Conservation (phyloP, 2,329 filamentous ascomycete genomes). For the Colletotrichum shisoi region DNA sequence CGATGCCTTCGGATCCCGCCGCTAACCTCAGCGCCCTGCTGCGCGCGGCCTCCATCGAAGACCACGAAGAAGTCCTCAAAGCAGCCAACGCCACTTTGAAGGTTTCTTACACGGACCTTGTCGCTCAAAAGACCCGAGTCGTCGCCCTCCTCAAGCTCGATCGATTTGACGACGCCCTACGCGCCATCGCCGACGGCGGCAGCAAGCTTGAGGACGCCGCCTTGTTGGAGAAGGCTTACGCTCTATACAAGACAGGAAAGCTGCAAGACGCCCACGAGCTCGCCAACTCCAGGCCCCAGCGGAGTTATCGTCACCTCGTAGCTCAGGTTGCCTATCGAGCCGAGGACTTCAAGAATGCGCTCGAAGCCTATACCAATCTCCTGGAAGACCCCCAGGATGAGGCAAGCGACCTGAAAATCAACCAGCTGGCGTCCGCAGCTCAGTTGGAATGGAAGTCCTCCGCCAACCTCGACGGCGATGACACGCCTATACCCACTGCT, state of each 20-base stretch:
- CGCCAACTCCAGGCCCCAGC: slow-evolving; percentile 49
- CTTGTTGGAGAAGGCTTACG: slow-evolving; percentile 76
- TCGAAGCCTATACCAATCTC: slow-evolving; percentile 69
- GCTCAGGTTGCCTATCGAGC: slow-evolving; percentile 77
- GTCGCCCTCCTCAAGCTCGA: slow-evolving; percentile 83
- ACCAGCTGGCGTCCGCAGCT: slow-evolving; percentile 73
- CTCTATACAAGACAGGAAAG: slow-evolving; percentile 80
- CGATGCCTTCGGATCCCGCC: slow-evolving; percentile 56
- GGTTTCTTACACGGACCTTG: slow-evolving; percentile 64
- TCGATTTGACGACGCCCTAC: slow-evolving; percentile 79
- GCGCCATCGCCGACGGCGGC: slow-evolving; percentile 70
- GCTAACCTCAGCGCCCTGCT: slow-evolving; percentile 63
- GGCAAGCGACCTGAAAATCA: slow-evolving; percentile 79
- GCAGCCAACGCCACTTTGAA: slow-evolving; percentile 69
- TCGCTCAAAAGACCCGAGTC: slow-evolving; percentile 73
- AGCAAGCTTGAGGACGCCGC: slow-evolving; percentile 68
- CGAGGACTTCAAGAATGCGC: slow-evolving; percentile 75
- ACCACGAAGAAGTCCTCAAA: slow-evolving; percentile 77
- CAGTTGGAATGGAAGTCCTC: slow-evolving; percentile 75
- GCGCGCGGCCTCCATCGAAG: slow-evolving; percentile 64
- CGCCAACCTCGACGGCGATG: slow-evolving; percentile 46
- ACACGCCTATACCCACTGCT: slow-evolving; percentile 54
- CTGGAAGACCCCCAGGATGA: slow-evolving; percentile 60
- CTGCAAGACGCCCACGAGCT: slow-evolving; percentile 66
- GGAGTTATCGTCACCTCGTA: slow-evolving; percentile 61